Evolutionary conservation across 2,329 filamentous ascomycete genomes (phyloP).

Genomic region (Stagonosporopsis rhizophila): DNA sequence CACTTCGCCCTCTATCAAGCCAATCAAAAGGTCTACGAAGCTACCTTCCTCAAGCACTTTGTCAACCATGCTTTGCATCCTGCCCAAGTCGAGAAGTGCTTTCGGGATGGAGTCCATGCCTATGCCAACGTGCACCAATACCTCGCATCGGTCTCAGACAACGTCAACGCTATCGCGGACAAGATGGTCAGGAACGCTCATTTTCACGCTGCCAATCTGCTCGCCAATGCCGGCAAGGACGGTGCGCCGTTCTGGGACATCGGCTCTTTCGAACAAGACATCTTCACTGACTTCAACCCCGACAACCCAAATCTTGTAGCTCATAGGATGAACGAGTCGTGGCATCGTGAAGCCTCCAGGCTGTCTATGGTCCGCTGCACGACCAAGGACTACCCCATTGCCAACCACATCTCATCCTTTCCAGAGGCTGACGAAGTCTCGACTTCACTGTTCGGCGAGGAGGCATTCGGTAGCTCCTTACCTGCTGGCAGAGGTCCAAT

Average conservation of each 20-base stretch:
- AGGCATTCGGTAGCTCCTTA: slow-evolving; percentile 1
- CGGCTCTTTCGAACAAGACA: slow-evolving; percentile 14
- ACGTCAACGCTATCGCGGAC: slow-evolving; percentile 26
- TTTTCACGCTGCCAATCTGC: slow-evolving; percentile 25
- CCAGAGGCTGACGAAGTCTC: slow-evolving; percentile 30
- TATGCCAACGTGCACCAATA: slow-evolving; percentile 11
- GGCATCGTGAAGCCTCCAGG: slow-evolving; percentile 22
- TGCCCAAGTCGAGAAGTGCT: slow-evolving; percentile 21
- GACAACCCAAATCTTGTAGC: slow-evolving; percentile 15
- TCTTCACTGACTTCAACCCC: slow-evolving; percentile 26
- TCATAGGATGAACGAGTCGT: slow-evolving; percentile 29
- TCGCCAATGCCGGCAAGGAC: slow-evolving; percentile 27
- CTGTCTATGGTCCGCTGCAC: slow-evolving; percentile 32
- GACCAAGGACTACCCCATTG: slow-evolving; percentile 26
- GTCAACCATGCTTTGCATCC: slow-evolving; percentile 29
- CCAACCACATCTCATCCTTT: slow-evolving; percentile 21
- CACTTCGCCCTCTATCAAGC: slow-evolving; percentile 36
- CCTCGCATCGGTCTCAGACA: slow-evolving; percentile 23
- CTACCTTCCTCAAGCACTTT: slow-evolving; percentile 31
- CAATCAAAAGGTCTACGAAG: slow-evolving; percentile 37
- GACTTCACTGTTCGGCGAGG: slow-evolving; percentile 10
- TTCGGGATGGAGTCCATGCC: slow-evolving; percentile 2
- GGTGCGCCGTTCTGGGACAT: slow-evolving; percentile 30
- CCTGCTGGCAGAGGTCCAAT: slow-evolving; percentile 16
- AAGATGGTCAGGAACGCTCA: slow-evolving; percentile 38